Conservation (phyloP, 306 rosid species). For the Senna siamea region DNA sequence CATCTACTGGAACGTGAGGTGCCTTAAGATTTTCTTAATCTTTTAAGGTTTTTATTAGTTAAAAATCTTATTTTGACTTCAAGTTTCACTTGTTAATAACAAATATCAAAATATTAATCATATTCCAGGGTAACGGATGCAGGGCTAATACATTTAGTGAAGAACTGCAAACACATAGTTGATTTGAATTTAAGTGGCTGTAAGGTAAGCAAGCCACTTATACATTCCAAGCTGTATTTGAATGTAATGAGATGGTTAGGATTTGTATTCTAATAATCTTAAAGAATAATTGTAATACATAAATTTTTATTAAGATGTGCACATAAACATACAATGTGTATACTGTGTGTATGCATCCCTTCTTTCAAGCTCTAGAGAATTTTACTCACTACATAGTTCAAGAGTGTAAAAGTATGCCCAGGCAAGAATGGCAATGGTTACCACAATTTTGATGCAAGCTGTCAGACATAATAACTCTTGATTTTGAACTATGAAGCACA, state of each 20-base stretch:
- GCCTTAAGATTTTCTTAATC: conserved; percentile 25
- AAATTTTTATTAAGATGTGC: not conserved
- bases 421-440: not conserved
- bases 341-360: conserved; percentile 36
- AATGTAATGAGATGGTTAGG: conserved; percentile 10
- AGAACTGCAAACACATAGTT: conserved; percentile 62
- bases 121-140: conserved; percentile 68
- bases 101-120: conserved; percentile 34
- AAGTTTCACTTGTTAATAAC: conserved; percentile 13
- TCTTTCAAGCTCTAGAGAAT: conserved; percentile 26
- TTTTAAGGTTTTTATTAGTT: conserved; percentile 18
- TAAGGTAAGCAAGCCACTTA: conserved; percentile 57
- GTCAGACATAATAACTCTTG: conserved; percentile 13
- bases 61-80: conserved; percentile 22
- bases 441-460: conserved; percentile 2
- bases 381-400: not conserved
- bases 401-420: not conserved
- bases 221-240: not conserved
- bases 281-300: not conserved
- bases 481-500: too few relatives aligned
- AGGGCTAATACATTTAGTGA: conserved; percentile 55
- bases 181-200: conserved; percentile 89
- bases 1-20: conserved; percentile 93
- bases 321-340: conserved; percentile 10
- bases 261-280: conserved; percentile 14